phyloP scores from a whole-genome alignment of 345 rosid genomes.

The Syzygium oleosum region DNA sequence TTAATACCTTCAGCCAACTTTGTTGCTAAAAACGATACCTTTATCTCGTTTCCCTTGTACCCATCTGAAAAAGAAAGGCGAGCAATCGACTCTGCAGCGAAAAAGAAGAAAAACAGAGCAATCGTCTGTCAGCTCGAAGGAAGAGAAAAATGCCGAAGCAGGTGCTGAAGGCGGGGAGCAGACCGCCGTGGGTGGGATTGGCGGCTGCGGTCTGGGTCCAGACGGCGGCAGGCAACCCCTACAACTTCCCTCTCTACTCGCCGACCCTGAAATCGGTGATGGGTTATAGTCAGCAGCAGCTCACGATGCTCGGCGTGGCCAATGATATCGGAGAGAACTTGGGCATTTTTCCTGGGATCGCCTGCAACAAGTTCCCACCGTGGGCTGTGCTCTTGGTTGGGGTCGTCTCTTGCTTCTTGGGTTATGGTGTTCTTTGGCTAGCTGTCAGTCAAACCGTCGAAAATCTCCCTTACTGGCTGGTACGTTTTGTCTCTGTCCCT shows the following conservation, averaged over 20 bases:
- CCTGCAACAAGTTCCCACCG: conserved; percentile 86
- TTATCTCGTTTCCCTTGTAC: background rate
- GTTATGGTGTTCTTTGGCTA: conserved; percentile 90
- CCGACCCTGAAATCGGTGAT: conserved; percentile 61
- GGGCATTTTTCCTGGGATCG: conserved; percentile 79
- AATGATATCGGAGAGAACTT: conserved; percentile 86
- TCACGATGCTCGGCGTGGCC: conserved; percentile 89
- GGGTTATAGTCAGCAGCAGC: conserved; percentile 74
- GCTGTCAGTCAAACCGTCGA: conserved; percentile 49
- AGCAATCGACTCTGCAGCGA: background rate
- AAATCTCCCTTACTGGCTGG: conserved; percentile 81
- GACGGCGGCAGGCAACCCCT: conserved; percentile 53
- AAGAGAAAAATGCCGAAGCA: background rate
- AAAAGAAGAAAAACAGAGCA: background rate
- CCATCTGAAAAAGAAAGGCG: background rate
- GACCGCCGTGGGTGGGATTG: conserved; percentile 96
- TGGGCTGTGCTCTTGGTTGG: conserved; percentile 79
- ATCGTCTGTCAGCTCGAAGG: background rate
- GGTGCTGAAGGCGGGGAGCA: conserved; percentile 63
- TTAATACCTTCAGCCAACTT: background rate
- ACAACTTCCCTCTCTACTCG: conserved; percentile 83
- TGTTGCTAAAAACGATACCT: background rate
- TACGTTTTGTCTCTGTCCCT: conserved; percentile 10
- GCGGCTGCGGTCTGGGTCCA: conserved; percentile 93
- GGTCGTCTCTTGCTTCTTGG: conserved; percentile 56